Base-by-base conservation (phyloP, 768 basidiomycete genomes). In the Trametes villosa region DNA sequence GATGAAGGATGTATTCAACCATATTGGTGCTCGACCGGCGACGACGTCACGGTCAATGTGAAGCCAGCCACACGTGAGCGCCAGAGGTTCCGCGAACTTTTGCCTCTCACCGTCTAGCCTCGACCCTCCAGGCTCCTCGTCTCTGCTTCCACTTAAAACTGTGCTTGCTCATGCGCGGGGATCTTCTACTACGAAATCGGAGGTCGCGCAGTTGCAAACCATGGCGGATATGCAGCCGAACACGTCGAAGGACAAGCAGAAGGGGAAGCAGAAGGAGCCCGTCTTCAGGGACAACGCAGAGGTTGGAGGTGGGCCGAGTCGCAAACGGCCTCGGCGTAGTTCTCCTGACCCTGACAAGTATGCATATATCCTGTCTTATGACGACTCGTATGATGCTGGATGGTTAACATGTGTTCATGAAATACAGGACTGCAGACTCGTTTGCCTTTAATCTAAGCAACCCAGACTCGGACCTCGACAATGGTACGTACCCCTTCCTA, bases 271-370 rank as follows among this genome's bases (percentile, higher is more conserved):
- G 9, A 31, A 31, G 52, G 47, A 27, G 15, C 15, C 38, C 2
- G 38, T 52, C 15, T 27, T 24, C 7, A 73, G 68, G 20, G 77
- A 73, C 38, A 69, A 67, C 12, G 48, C 9, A 65, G 71, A 49
- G 53, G 68, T 38, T 70, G 74, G 22, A 70, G 63, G 30, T 6
- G 38, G 30, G 6, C n/a, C 20, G 4, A 22, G 33, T 24, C n/a
- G 47, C 42, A 57, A 57, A 30, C 38, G 47, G n/a, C 27, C 27
- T 15, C 18, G 46, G 2, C 47, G 47, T 11, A 13, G 2, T 1
- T 49, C 56, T 15, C 56, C n/a, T n/a, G n/a, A n/a, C n/a, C n/a
- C 18, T 30, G 47, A 57, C 11, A 57, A 50, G 56, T 57, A 26
- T 22, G 56, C 27, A 17, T 48, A 13, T 29, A 62, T 24, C n/a